Evolutionary conservation across 306 rosid genomes (phyloP).

Genomic region (Trifolium pratense): DNA sequence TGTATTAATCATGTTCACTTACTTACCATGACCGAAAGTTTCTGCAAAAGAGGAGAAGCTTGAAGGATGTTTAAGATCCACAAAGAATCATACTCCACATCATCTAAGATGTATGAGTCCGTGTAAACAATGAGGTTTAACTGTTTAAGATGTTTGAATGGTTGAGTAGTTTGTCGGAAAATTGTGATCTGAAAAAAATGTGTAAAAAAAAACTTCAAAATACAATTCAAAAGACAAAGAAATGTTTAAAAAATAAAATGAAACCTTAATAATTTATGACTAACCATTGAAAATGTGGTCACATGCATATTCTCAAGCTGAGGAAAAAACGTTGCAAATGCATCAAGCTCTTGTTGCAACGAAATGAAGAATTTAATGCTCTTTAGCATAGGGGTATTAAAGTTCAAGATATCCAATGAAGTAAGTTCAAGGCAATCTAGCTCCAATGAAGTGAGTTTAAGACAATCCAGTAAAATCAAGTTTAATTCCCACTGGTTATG

Average conservation of each 20-base stretch:
- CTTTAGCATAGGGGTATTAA: background rate
- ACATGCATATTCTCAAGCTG: slow-evolving; percentile 16
- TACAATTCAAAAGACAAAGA: background rate
- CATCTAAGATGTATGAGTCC: background rate
- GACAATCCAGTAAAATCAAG: background rate
- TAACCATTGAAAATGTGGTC: background rate
- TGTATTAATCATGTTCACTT: background rate
- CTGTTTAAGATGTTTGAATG: slow-evolving; percentile 7
- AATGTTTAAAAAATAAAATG: background rate
- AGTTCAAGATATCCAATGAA: background rate
- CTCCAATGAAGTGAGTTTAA: background rate
- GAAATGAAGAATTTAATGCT: background rate
- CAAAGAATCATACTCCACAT: background rate
- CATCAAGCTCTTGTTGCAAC: background rate
- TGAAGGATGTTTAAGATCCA: slow-evolving; percentile 2
- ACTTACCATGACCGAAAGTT: background rate
- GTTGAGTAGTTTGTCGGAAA: background rate
- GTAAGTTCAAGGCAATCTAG: too few species aligned
- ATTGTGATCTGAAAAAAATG: background rate
- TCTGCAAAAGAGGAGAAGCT: too few species aligned
- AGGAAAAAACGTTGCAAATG: background rate
- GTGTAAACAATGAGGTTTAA: background rate
- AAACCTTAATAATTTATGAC: background rate
- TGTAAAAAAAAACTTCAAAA: background rate
- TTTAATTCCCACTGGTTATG: too few species aligned